These are phyloP conservation scores for Neofusicoccum laricinum DNA, from an alignment of 2,329 filamentous ascomycete genomes.

Conservation along the genomic window DNA sequence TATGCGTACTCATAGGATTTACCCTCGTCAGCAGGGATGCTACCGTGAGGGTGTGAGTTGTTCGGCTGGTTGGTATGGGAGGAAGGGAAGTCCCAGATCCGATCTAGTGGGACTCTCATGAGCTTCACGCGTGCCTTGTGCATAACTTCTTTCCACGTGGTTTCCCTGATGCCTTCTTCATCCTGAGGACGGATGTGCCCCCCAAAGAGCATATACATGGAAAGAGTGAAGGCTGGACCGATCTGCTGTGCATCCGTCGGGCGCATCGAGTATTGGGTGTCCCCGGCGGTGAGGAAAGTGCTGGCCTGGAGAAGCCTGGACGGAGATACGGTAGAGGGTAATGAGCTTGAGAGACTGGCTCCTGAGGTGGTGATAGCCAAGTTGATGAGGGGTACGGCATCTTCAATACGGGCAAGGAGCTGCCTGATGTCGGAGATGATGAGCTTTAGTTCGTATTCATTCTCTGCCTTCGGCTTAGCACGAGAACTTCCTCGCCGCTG, in stretches of 20 bases:
- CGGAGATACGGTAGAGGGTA: conserved; percentile 82
- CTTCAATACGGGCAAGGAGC: conserved; percentile 76
- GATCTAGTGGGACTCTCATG: conserved; percentile 63
- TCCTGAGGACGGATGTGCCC: conserved; percentile 64
- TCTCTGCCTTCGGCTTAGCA: conserved; percentile 52
- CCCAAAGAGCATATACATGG: conserved; percentile 91
- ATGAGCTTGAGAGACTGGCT: conserved; percentile 74
- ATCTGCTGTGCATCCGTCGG: conserved; percentile 70
- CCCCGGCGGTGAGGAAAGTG: conserved; percentile 81
- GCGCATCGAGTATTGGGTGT: conserved; percentile 72
- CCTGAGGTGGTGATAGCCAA: conserved; percentile 93
- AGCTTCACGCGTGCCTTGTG: conserved; percentile 88
- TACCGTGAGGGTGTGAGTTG: neutral
- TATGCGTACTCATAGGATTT: conserved; percentile 69
- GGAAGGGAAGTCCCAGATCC: conserved; percentile 46
- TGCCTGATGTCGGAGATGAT: conserved; percentile 74
- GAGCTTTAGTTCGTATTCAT: conserved; percentile 61
- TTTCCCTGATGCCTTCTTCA: conserved; percentile 58
- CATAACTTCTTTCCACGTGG: conserved; percentile 94
- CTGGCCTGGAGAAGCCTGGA: conserved; percentile 90
- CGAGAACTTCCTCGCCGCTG: conserved; percentile 43
- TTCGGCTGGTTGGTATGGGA: conserved; percentile 20
- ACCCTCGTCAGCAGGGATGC: conserved; percentile 39
- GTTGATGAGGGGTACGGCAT: conserved; percentile 87
- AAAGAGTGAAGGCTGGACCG: conserved; percentile 80